Evolutionary conservation across 2,329 filamentous ascomycete genomes (phyloP).

Genomic region (Trichoderma sp.): DNA sequence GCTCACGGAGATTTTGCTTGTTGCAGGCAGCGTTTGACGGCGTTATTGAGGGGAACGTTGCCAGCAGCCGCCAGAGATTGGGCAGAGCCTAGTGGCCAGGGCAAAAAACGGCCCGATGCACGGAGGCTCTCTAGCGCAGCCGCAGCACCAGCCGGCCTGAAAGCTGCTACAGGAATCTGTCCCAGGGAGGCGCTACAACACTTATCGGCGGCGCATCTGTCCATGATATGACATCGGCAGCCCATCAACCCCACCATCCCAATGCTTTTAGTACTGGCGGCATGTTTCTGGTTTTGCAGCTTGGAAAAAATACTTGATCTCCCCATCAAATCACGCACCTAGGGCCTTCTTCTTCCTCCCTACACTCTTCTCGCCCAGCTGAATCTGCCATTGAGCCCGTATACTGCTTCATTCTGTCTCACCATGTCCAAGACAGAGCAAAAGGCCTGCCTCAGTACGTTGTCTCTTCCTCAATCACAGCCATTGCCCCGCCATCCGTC

Average conservation of each 20-base stretch:
- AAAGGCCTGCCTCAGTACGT: constrained; percentile 66
- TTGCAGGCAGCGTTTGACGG: constrained; percentile 15
- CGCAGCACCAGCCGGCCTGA: not conserved
- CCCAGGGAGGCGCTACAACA: not conserved
- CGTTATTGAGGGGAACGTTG: constrained; percentile 9
- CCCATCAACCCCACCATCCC: constrained; percentile 31
- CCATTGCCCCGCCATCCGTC: constrained; percentile 33
- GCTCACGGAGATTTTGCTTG: constrained; percentile 5
- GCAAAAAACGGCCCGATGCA: constrained; percentile 25
- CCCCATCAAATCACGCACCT: constrained; percentile 41
- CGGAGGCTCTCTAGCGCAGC: constrained; percentile 14
- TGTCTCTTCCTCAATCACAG: constrained; percentile 40
- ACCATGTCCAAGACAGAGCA: constrained; percentile 60
- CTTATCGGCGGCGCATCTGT: constrained; percentile 11
- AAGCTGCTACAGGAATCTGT: not conserved
- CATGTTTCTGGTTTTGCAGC: constrained; percentile 20
- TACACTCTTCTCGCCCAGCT: constrained; percentile 26
- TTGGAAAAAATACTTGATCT: constrained; percentile 21
- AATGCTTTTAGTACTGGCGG: constrained; percentile 24
- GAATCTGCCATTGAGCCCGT: constrained; percentile 7
- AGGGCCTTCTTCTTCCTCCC: constrained; percentile 18
- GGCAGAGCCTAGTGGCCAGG: constrained; percentile 1
- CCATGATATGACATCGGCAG: constrained; percentile 22
- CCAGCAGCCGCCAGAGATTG: constrained; percentile 6
- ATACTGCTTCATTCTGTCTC: constrained; percentile 29